Percentiles rank a stretch among this genome's conserved stretches.
These are phyloP conservation scores for Discostella stelligeroides DNA, from an alignment of 108 stramenopile species.

Conservation along the genomic window DNA sequence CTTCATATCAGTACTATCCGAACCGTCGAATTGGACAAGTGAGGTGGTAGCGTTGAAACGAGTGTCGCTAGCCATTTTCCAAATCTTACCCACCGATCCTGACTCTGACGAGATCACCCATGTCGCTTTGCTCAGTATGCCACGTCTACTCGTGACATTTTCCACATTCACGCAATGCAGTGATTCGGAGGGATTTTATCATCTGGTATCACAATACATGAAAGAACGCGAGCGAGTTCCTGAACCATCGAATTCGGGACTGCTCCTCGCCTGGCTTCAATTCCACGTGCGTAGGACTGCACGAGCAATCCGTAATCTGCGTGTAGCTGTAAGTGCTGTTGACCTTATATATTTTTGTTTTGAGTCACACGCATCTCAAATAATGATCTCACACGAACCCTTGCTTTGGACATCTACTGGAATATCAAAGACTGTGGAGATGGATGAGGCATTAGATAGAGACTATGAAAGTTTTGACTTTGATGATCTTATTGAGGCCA, in stretches of 20 bases:
- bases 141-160: slow-evolving; percentile 53
- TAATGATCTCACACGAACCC: too few species aligned
- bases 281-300: slow-evolving; percentile 62
- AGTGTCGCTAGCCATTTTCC: slow-evolving; percentile 45
- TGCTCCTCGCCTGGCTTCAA: slow-evolving; percentile 50
- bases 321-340: slow-evolving; percentile 25
- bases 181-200: slow-evolving; percentile 40
- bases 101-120: slow-evolving; percentile 46
- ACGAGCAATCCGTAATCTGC: slow-evolving; percentile 42
- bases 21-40: slow-evolving; percentile 46
- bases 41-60: slow-evolving; percentile 53
- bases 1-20: slow-evolving; percentile 49
- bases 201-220: slow-evolving; percentile 39
- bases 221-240: slow-evolving; percentile 50
- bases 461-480: slow-evolving; percentile 40
- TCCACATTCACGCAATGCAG: slow-evolving; percentile 37
- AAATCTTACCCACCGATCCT: slow-evolving; percentile 46
- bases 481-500: slow-evolving; percentile 48
- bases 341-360: neutral
- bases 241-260: slow-evolving; percentile 40
- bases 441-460: slow-evolving; percentile 54
- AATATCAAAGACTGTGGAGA: slow-evolving; percentile 26
- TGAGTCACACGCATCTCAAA: too few species aligned
- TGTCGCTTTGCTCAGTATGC: slow-evolving; percentile 48
- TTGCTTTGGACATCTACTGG: too few species aligned